Conservation (phyloP, 2,329 filamentous ascomycete genomes). For the Beauveria medogensis region DNA sequence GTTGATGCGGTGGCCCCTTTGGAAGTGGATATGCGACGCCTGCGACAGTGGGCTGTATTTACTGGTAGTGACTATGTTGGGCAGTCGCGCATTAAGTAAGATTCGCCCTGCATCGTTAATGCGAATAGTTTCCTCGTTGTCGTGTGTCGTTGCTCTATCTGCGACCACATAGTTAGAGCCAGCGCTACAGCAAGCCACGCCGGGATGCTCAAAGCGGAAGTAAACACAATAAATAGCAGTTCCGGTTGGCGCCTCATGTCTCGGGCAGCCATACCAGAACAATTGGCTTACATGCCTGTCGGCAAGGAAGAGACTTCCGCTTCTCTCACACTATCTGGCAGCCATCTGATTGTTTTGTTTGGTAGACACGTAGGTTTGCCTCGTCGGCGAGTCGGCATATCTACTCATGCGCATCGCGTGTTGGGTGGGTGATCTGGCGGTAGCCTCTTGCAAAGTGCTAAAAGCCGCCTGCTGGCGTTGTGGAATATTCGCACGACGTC, state of each 20-base stretch:
- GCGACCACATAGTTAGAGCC: not conserved
- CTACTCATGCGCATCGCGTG: not conserved
- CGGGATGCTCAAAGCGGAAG: slow-evolving; percentile 11
- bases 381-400: not conserved
- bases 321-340: not conserved
- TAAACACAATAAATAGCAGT: not conserved
- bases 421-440: slow-evolving; percentile 4
- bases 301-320: not conserved
- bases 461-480: not conserved
- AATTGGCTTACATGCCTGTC: slow-evolving; percentile 5
- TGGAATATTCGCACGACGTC: slow-evolving; percentile 2
- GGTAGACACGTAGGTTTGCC: not conserved
- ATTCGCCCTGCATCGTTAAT: not conserved
- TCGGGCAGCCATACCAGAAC: slow-evolving; percentile 4
- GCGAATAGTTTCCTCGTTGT: not conserved
- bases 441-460: not conserved
- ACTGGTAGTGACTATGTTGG: not conserved
- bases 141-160: not conserved
- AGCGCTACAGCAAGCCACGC: not conserved
- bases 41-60: not conserved
- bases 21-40: not conserved
- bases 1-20: not conserved
- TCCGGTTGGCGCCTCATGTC: not conserved
- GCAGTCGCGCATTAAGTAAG: not conserved
- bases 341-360: not conserved